Evolutionary conservation across 768 basidiomycete genomes (phyloP), one percentile per base, ranked within the genome.

Genomic region (Psilocybe sp.): DNA sequence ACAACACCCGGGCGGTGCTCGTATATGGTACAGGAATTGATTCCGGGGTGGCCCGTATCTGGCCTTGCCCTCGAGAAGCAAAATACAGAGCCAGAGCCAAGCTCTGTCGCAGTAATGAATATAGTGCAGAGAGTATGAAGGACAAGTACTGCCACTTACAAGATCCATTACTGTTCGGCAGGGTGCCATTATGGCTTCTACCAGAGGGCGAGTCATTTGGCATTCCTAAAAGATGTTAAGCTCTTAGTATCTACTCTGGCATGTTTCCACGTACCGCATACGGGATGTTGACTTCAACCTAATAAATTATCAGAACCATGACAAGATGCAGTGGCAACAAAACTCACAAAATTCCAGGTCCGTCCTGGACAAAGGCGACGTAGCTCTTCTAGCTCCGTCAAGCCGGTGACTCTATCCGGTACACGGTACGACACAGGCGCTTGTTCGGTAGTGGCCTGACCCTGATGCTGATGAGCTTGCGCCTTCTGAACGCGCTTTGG

Each of bases 81-180:
- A 98, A 98, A 65, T 89, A 98, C 12, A 99, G 71, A 1, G 97
- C 96, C 43, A 91, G 76, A 0, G 92, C 90, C 8, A 99, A 81
- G 60, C 93, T 95, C 96, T 97, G 57, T 5, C 18, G 2, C 10
- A 35, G 5, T 7, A 46, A 10, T 1, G 10, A 46, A 54, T 38
- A 54, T 38, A 52, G 52, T 9, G 38, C 28, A 23, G 52, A 23
- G 15, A 15, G 28, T 38, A 44, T 15, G 23, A 20, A 20, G 16
- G 39, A 37, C 34, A 14, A 40, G 33, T 7, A 12, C 39, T 9
- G 23, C 47, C 4, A 64, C 84, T 55, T 56, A 93, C 95, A 55
- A 98, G 68, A 63, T 99, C 97, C 87, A 98, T 91, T 5, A 97
- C 86, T 6, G 89, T 94, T 40, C 76, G 74, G 15, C 81, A 77